Base-by-base conservation (phyloP, 805 yeast species). In the Wickerhamomyces bovis region DNA sequence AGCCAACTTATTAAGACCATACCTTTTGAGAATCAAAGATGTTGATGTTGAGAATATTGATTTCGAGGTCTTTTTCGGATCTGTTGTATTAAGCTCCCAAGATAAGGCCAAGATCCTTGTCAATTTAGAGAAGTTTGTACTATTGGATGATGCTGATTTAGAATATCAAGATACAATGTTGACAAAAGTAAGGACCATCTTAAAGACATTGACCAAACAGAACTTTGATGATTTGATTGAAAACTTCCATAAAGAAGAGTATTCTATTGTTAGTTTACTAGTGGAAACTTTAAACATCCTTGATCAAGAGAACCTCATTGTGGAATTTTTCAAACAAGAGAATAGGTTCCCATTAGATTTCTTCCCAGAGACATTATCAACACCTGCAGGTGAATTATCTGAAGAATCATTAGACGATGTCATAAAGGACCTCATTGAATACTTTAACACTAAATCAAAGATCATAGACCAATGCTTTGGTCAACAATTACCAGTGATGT, bases 241-340 rank as follows among this genome's bases (percentile, higher is more conserved):
- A 4, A 49, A 49, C 36, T 60, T 51, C 43, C 35, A 44, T 12
- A 48, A 43, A 13, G 48, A 52, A 40, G 54, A 59, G 18, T 60
- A 56, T 36, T 46, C 58, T 1, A 48, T 53, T 20, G 62, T 57
- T 6, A 33, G 43, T 19, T 25, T 54, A 15, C 38, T 59, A 6
- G 64, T 60, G 19, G 60, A 56, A 41, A 53, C 59, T 1, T 44
- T 60, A 36, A 58, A 57, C 18, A 42, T 56, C 31, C 41, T 67
- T 35, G 65, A 66, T 45, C 70, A 72, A 49, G 67, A 66, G 46
- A 64, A 64, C 30, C 52, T 62, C 19, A 61, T 69, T 2, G 63
- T 70, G 15, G 74, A 71, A 44, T 70, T 68, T 45, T 71, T 71
- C 51, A 63, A 62, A 42, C 68, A 71, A 18, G 65, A 66, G 42